Conservation (phyloP, 306 rosid species). For the Mucuna pruriens region DNA sequence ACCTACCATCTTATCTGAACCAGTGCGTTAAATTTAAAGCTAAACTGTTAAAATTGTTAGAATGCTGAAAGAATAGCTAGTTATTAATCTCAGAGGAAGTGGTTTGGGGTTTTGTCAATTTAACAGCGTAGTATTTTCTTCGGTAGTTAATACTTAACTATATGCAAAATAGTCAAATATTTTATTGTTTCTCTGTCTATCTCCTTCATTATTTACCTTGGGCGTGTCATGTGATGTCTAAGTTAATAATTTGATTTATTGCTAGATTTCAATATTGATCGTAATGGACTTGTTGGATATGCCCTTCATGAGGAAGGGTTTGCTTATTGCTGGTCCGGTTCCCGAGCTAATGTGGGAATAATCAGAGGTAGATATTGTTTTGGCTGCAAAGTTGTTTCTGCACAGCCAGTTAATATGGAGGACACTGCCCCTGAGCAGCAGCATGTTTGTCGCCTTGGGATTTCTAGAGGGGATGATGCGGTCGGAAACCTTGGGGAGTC, state of each 20-base stretch:
- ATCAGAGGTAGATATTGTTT: constrained; percentile 59
- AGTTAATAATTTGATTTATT: neutral
- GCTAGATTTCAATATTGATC: constrained; percentile 53
- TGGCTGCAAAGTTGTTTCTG: constrained; percentile 55
- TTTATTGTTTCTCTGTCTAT: neutral
- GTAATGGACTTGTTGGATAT: constrained; percentile 38
- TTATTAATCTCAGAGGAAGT: neutral
- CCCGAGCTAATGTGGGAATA: constrained; percentile 59
- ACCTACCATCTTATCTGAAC: neutral
- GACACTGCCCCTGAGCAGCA: constrained; percentile 48
- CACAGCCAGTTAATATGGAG: constrained; percentile 45
- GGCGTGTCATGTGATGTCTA: constrained; percentile 1
- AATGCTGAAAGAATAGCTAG: neutral
- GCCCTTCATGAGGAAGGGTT: constrained; percentile 59
- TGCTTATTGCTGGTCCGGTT: constrained; percentile 73
- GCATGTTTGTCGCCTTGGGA: constrained; percentile 58
- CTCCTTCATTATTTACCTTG: no score
- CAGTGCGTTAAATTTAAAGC: neutral
- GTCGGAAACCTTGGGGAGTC: constrained; percentile 67
- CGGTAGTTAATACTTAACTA: neutral
- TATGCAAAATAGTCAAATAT: neutral
- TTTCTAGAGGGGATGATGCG: constrained; percentile 56
- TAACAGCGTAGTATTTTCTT: neutral
- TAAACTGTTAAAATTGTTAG: neutral
- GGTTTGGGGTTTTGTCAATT: neutral